Base-by-base conservation (phyloP, 805 yeast species). In the Saturnispora sekii region DNA sequence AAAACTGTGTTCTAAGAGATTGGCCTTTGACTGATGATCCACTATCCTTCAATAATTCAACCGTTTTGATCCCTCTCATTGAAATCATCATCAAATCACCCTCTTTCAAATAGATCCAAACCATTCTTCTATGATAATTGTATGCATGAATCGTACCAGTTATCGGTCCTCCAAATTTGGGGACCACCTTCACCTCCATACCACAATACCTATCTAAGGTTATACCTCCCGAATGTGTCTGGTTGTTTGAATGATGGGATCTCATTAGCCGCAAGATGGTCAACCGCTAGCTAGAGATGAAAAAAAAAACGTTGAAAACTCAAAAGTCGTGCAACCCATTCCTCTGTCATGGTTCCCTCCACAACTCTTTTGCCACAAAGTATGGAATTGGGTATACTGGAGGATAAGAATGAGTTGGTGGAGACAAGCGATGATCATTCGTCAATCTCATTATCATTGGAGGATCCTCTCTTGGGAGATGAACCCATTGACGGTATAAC, bases 401-500 rank as follows among this genome's bases (percentile, higher is more conserved):
- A 56, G 9, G 66, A 60, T 45, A 53, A 55, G 15, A 62, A 62
- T 15, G 65, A 62, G 43, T 48, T 59, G 56, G 49, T 52, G 15
- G 66, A 61, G 40, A 55, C 63, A 5, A 50, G 52, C 32, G 62
- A 57, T 42, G 62, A 60, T 33, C 58, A 56, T 35, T 21, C 26
- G 4, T 51, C 57, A 37, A 9, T 18, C 16, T 55, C 59, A 38
- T 54, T 57, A 35, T 57, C 62, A 6, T 12, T 26, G 31, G 54
- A 50, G 10, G 59, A 59, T 37, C 41, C 48, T 2, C 37, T 37
- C 45, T 46, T 48, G 28, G 26, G 26, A 21, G 63, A 60, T 30
- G 55, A 53, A 32, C 62, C 55, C 39, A 54, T 62, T 16, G 66
- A 63, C 44, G 65, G 65, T 0, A 49, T 63, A 39, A 60, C 58